Evolutionary conservation across 2,329 filamentous ascomycete genomes (phyloP), one percentile per base, ranked within the genome.

Genomic region (Emergomyces pasteurianus): DNA sequence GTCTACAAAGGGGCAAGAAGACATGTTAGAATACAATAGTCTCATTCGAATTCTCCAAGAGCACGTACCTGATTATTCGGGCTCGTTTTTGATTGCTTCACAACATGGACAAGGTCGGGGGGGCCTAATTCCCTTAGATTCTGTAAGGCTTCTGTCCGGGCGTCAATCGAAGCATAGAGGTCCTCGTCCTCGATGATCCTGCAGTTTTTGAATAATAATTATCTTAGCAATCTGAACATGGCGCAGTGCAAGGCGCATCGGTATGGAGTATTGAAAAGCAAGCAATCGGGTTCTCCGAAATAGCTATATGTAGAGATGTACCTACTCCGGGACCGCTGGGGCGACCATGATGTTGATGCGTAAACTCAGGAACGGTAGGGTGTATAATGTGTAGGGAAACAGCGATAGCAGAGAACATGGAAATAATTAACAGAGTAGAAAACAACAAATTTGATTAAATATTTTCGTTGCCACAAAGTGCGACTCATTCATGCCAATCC

Each of bases 111-210:
- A 34, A 99, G 83, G 75, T 99, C 94, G 59, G 94, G 94, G 31
- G 94, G 94, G 49, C 94, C 94, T 61, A 99, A 84, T 81, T 99
- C 94, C 71, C 94, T 88, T 65, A 99, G 81, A 55, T 86, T 84
- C 67, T 88, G 82, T 46, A 99, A 83, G 50, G 89, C 89, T 72
- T 99, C 94, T 68, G 92, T 95, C 74, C 94, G 87, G 68, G 91
- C 86, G 72, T 96, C 92, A 74, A 96, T 87, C 58, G 92, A 90
- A 69, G 95, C 72, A 64, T 72, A 90, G 72, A 95, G 88, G 64
- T 95, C 83, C 65, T 94, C 84, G 76, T 96, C 91, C 78, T 99
- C 94, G 69, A 92, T 92, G 70, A 99, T 87, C 77, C 94, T 97
- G 12, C 49, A 58, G n/a, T n/a, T 36, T 26, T 28, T 28, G 26